These are phyloP conservation scores for Cyberlindnera saturnus DNA, from an alignment of 805 yeast species.

Conservation along the genomic window DNA sequence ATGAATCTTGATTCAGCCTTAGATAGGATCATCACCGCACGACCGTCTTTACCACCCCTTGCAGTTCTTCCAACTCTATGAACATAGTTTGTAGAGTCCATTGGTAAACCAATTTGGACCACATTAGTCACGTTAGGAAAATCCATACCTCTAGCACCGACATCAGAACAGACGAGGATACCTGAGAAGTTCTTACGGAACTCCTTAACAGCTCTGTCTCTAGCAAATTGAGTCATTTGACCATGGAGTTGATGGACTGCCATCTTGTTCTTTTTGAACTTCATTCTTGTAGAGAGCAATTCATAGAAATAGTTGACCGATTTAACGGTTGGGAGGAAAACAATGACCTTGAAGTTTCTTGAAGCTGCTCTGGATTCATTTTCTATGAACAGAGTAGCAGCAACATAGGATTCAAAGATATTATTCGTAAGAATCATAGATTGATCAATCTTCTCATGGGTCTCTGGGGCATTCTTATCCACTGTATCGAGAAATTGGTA, in stretches of 20 bases:
- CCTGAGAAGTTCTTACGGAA: constrained; percentile 47
- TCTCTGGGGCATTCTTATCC: constrained; percentile 64
- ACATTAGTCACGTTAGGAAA: constrained; percentile 85
- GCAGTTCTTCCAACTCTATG: constrained; percentile 97
- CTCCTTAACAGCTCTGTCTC: constrained; percentile 52
- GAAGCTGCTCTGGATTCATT: constrained; percentile 28
- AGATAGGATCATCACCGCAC: constrained; percentile 55
- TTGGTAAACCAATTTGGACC: constrained; percentile 74
- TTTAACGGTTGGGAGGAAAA: constrained; percentile 75
- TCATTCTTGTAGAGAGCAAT: constrained; percentile 14
- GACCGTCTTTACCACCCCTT: constrained; percentile 79
- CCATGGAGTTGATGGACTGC: constrained; percentile 57
- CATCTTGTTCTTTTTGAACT: constrained; percentile 19
- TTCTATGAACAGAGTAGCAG: constrained; percentile 47
- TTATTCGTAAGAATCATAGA: constrained; percentile 47
- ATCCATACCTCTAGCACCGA: constrained; percentile 96
- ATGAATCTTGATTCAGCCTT: constrained; percentile 53
- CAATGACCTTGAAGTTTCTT: constrained; percentile 63
- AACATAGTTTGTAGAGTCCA: constrained; percentile 70
- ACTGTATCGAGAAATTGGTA: constrained; percentile 69
- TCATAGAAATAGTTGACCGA: constrained; percentile 47
- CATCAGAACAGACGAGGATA: constrained; percentile 79
- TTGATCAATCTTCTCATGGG: constrained; percentile 75
- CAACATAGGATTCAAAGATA: constrained; percentile 53
- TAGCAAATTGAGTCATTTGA: constrained; percentile 58